phyloP scores from a whole-genome alignment of 1,284 basidiomycete genomes.

The Rhodotorula sp. region DNA sequence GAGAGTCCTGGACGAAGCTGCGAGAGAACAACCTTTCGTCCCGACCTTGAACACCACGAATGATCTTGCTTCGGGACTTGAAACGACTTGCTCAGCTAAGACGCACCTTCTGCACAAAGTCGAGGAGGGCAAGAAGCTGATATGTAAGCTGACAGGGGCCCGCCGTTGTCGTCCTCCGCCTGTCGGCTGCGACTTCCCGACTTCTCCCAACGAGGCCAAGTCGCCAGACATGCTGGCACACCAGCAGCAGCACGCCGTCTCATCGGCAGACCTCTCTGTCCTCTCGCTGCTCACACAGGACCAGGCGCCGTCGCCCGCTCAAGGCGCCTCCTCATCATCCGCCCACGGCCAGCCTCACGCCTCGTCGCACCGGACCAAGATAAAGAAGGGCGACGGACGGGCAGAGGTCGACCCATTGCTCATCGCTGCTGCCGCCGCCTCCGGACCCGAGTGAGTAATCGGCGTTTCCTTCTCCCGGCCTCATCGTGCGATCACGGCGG shows the following conservation, averaged over 20 bases:
- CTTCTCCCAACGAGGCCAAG: not conserved
- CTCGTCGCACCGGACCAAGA: not conserved
- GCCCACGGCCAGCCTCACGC: not conserved
- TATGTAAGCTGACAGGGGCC: not conserved
- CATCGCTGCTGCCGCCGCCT: slow-evolving; percentile 43
- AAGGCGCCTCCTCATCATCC: not conserved
- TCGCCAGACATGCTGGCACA: not conserved
- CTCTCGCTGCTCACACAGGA: slow-evolving; percentile 29
- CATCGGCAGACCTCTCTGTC: slow-evolving; percentile 24
- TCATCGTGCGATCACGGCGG: not conserved
- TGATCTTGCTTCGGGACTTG: too few species aligned
- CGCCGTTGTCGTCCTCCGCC: not conserved
- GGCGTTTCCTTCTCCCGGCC: not conserved
- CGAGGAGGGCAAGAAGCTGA: too few species aligned
- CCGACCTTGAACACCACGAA: too few species aligned
- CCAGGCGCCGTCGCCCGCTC: not conserved
- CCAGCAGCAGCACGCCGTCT: slow-evolving; percentile 4
- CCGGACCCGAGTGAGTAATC: slow-evolving; percentile 43
- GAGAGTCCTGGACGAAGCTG: too few species aligned
- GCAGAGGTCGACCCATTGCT: slow-evolving; percentile 45
- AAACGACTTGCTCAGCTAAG: too few species aligned
- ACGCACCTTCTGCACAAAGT: too few species aligned
- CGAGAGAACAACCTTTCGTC: too few species aligned
- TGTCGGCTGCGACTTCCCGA: not conserved
- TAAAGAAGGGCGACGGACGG: slow-evolving; percentile 22